Base-by-base conservation (phyloP, 2,329 filamentous ascomycete genomes). In the Colletotrichum navitas region DNA sequence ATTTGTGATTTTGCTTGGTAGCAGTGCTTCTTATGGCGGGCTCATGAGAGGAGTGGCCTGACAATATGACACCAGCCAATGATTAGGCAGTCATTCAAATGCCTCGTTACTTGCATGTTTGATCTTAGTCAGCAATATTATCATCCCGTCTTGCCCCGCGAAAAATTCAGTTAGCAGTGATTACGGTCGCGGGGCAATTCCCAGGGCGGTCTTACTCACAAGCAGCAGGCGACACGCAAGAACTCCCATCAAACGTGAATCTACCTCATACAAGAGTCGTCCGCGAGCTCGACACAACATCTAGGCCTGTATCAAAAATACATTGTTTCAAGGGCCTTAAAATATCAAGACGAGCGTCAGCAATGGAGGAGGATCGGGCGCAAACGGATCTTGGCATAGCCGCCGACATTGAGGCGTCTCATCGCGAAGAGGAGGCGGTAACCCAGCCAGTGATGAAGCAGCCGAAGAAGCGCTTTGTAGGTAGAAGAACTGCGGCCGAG, bases 381-480 rank as follows among this genome's bases (percentile, higher is more conserved):
- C 85, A 90, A 73, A 88, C 90, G 41, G 92, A 94, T 77, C 82
- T 95, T 36, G 92, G 92, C 70, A 86, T 92, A 52, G 90, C 90
- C 16, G 87, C 89, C 63, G 89, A 92, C 74, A 89, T 92, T 51
- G 90, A 91, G 74, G 86, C 83, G 71, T 60, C 66, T 39, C 81
- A 83, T 68, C 74, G 80, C 71, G 79, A 81, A 52, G 77, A 83
- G 80, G 75, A 80, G 63, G 75, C 74, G 52, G 77, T 78, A 54
- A 75, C 78, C 59, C 64, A 77, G 59, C 80, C 84, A 32, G 81
- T 81, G 8, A 76, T 85, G 26, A 93, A 88, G 78, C 92, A 95
- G 77, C 96, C 96, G 29, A 97, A 93, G 85, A 95, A 95, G 82
- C 90, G 95, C 69, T 99, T 99, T 76, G 92, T 99, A 24, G 96